These are phyloP conservation scores for Colletotrichum sp. DNA, from an alignment of 2,329 filamentous ascomycete genomes.

Conservation along the genomic window DNA sequence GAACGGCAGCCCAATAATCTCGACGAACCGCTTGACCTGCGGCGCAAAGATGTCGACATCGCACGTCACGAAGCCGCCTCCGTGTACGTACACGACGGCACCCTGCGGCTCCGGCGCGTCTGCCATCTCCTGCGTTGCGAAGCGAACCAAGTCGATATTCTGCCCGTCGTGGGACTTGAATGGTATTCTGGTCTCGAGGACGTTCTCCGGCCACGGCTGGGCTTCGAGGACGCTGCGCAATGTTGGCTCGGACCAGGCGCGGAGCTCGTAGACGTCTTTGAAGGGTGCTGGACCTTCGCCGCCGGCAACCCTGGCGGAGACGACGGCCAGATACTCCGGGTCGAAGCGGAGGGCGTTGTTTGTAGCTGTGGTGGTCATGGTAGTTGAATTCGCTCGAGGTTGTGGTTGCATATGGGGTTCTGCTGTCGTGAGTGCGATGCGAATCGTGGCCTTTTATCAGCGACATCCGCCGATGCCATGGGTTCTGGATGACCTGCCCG, in stretches of 20 bases:
- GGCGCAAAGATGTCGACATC: conserved; percentile 29
- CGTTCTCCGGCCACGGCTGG: neutral
- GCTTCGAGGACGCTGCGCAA: neutral
- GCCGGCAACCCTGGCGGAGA: neutral
- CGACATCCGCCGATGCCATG: neutral
- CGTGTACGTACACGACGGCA: conserved; percentile 43
- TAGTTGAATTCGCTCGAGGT: neutral
- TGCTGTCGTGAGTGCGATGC: neutral
- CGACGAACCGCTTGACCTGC: conserved; percentile 30
- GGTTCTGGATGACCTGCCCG: conserved; percentile 2
- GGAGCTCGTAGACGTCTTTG: neutral
- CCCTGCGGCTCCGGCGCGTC: conserved; percentile 15
- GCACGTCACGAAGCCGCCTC: conserved; percentile 44
- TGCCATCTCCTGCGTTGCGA: neutral
- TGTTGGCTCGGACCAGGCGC: neutral
- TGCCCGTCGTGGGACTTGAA: conserved; percentile 5
- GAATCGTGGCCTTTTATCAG: neutral
- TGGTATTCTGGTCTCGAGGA: neutral
- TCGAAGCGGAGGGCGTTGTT: conserved; percentile 4
- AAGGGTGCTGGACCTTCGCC: neutral
- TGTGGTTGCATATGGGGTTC: neutral
- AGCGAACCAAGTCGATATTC: neutral
- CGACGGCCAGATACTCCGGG: conserved; percentile 1
- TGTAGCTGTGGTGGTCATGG: neutral
- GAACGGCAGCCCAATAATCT: conserved; percentile 34